These are phyloP conservation scores for Pythium folliculosum DNA, from an alignment of 352 stramenopile species.

Conservation along the genomic window DNA sequence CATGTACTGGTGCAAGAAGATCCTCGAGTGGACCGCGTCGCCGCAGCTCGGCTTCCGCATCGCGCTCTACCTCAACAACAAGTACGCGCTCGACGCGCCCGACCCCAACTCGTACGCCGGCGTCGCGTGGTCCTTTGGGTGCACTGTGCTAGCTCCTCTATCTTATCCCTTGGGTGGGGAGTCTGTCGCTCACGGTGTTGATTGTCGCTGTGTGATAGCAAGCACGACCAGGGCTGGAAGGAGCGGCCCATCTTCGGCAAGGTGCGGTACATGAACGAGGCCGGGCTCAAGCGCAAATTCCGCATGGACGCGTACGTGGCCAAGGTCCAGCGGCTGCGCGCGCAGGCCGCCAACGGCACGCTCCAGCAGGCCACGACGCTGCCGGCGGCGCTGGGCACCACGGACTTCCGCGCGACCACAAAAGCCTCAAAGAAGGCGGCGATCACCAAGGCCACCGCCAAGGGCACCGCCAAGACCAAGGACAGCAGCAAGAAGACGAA, in stretches of 20 bases:
- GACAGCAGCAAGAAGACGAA: not conserved
- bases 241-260: constrained; percentile 98
- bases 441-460: not conserved
- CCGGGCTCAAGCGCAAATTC: constrained; percentile 98
- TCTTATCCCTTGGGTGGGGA: not conserved
- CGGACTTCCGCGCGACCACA: not conserved
- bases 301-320: constrained; percentile 89
- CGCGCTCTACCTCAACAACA: constrained; percentile 98
- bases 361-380: not conserved
- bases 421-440: not conserved
- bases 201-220: constrained; percentile 35
- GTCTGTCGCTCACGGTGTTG: not conserved
- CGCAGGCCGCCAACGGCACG: not conserved
- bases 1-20: constrained; percentile 99
- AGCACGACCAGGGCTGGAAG: constrained; percentile 98
- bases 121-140: constrained; percentile 82
- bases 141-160: not conserved
- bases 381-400: not conserved
- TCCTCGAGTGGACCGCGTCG: constrained; percentile 96
- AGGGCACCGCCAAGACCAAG: too few species aligned
- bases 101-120: constrained; percentile 94
- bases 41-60: constrained; percentile 91
- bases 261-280: constrained; percentile 99
- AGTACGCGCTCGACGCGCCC: constrained; percentile 96
- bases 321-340: constrained; percentile 42